A percentile compares a stretch with the other conserved stretches of the same genome.
phyloP scores from a whole-genome alignment of 495 filamentous ascomycete species.

The Hamigera avellanea region DNA sequence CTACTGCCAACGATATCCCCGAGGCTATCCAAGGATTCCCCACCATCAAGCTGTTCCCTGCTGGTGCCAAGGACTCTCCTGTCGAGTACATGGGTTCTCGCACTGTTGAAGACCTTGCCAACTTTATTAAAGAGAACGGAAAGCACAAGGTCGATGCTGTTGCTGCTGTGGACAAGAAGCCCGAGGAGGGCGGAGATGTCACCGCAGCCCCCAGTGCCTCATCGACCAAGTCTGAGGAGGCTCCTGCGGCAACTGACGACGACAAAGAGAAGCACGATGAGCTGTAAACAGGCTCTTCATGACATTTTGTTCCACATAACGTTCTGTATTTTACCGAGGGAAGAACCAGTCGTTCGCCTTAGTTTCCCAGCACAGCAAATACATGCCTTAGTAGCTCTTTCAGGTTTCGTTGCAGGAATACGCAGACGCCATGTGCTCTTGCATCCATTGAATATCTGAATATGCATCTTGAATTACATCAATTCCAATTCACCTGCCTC shows the following conservation, averaged over 20 bases:
- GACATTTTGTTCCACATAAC: slow-evolving; percentile 11
- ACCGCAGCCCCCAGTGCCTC: slow-evolving; percentile 6
- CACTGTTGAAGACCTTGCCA: slow-evolving; percentile 85
- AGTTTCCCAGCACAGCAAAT: not conserved
- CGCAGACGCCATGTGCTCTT: too few relatives aligned
- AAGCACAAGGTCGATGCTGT: slow-evolving; percentile 66
- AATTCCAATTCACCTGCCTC: too few relatives aligned
- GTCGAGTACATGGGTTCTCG: slow-evolving; percentile 82
- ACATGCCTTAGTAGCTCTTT: not conserved
- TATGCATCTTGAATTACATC: too few relatives aligned
- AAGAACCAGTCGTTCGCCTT: not conserved
- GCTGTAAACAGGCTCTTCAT: slow-evolving; percentile 19
- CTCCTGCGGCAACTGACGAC: slow-evolving; percentile 10
- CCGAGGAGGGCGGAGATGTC: slow-evolving; percentile 19
- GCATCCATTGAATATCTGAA: too few relatives aligned
- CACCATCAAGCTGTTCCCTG: slow-evolving; percentile 96
- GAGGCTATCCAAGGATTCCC: slow-evolving; percentile 97
- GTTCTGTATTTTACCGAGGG: slow-evolving; percentile 10
- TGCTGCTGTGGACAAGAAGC: slow-evolving; percentile 30
- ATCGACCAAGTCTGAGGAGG: slow-evolving; percentile 12
- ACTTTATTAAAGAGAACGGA: slow-evolving; percentile 92
- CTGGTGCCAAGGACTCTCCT: slow-evolving; percentile 73
- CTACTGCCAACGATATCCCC: slow-evolving; percentile 91
- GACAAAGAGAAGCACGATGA: slow-evolving; percentile 30
- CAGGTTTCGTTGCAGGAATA: not conserved